Evolutionary conservation across 331 rosid genomes (phyloP), one percentile per base, ranked within the genome.

Genomic region (Ulmus americana): DNA sequence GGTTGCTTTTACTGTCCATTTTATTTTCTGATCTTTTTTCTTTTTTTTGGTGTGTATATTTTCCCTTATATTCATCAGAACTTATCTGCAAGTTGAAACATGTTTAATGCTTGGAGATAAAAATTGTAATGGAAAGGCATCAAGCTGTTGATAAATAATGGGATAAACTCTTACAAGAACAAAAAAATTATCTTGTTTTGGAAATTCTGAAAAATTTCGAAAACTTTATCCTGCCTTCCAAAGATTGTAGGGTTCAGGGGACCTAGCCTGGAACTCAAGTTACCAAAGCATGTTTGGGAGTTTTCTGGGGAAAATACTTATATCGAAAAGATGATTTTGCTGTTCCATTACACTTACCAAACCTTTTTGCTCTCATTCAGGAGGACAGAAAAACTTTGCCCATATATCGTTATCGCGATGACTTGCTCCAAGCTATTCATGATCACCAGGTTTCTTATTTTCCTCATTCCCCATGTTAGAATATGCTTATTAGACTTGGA

Each of bases 331-430:
- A 59, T 52, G 57, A 39, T 55, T 67, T 28, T 6, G 11, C 14
- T 48, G 16, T 55, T 47, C 10, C 12, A 0, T 51, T 85, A 43
- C 55, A 53, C 52, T 74, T 52, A 63, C 48, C 65, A 20, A 46
- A 50, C 12, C 20, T 64, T 66, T 63, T 63, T 79, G 39, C 13
- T 64, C 13, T 64, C 22, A 43, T 65, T 59, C 69, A 92, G 91
- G 97, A 73, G 67, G 97, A 94, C 18, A 87, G 95, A 65, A 90
- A 83, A 76, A 79, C 79, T 42, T 75, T 94, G 70, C 99, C 95
- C 35, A 87, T 94, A 38, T 94, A 82, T 51, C 68, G 61, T 22
- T 94, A 82, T 80, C 90, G 95, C 39, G 95, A 94, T 12, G 80
- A 78, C 62, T 79, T 94, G 79, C 94, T 94, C 57, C 47, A 90